Evolutionary conservation across 305 asterid species (phyloP).

Genomic region (Fraxinus xanthoxyloides): DNA sequence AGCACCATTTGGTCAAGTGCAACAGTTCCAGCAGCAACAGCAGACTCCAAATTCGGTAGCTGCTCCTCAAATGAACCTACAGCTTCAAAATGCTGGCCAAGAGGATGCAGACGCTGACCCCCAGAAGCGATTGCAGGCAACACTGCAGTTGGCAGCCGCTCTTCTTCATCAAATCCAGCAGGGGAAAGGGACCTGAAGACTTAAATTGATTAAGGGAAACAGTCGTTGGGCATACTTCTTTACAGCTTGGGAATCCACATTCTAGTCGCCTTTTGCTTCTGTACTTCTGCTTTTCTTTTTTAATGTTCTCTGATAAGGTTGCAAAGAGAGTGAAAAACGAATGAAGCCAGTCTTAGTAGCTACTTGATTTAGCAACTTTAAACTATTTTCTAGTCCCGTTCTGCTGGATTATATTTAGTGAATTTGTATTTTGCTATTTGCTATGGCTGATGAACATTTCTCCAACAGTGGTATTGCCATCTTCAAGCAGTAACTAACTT

Average conservation of each 20-base stretch:
- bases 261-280: background rate
- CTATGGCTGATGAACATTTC: background rate
- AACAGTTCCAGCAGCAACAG: conserved; percentile 44
- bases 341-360: background rate
- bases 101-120: conserved; percentile 66
- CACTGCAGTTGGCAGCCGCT: conserved; percentile 85
- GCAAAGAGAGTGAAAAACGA: background rate
- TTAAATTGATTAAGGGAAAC: conserved; percentile 1
- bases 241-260: conserved; percentile 8
- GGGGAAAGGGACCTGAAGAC: conserved; percentile 56
- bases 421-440: background rate
- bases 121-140: conserved; percentile 82
- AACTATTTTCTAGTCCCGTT: background rate
- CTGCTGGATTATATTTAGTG: background rate
- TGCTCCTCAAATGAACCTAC: conserved; percentile 46
- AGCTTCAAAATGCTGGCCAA: conserved; percentile 41
- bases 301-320: background rate
- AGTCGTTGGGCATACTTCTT: background rate
- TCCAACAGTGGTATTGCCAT: background rate
- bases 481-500: background rate
- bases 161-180: conserved; percentile 96
- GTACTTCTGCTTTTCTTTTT: background rate
- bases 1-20: conserved; percentile 50
- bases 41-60: conserved; percentile 31
- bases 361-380: background rate